These are phyloP conservation scores for Xeromyces bisporus DNA, from an alignment of 495 filamentous ascomycete species.

Conservation along the genomic window DNA sequence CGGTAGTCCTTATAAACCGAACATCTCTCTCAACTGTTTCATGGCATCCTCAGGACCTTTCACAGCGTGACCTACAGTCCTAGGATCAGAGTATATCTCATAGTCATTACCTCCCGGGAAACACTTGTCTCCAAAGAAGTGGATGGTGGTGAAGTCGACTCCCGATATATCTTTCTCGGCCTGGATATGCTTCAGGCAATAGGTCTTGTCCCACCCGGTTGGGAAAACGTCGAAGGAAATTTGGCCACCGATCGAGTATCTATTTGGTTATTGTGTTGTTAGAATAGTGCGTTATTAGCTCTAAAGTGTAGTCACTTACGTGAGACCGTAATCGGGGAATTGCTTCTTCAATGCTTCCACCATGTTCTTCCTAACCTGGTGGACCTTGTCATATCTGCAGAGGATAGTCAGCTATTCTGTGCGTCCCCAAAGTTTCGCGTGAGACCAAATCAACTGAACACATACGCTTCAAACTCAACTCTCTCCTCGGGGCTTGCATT, in stretches of 20 bases:
- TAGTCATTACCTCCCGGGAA: slow-evolving; percentile 80
- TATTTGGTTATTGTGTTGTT: slow-evolving; percentile 15
- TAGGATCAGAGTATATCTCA: slow-evolving; percentile 70
- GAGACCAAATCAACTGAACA: slow-evolving; percentile 2
- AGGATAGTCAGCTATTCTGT: slow-evolving; percentile 5
- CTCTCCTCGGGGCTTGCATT: slow-evolving; percentile 74
- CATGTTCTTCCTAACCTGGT: slow-evolving; percentile 55
- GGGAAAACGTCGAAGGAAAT: slow-evolving; percentile 99
- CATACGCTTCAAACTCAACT: slow-evolving; percentile 48
- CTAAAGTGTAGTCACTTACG: slow-evolving; percentile 35
- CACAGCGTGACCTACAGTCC: slow-evolving; percentile 75
- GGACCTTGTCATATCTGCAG: slow-evolving; percentile 48
- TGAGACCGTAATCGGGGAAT: slow-evolving; percentile 71
- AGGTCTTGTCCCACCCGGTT: slow-evolving; percentile 96
- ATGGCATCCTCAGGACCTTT: slow-evolving; percentile 67
- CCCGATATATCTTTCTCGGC: slow-evolving; percentile 62
- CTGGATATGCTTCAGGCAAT: slow-evolving; percentile 76
- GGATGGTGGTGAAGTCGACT: slow-evolving; percentile 65
- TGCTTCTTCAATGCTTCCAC: slow-evolving; percentile 58
- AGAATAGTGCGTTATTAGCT: slow-evolving; percentile 1
- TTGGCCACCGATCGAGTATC: slow-evolving; percentile 86
- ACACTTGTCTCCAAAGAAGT: slow-evolving; percentile 98
- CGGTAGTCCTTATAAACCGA: slow-evolving; percentile 38
- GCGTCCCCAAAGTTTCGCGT: neutral
- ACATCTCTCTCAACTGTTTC: slow-evolving; percentile 57